Percentiles rank a stretch among this genome's conserved stretches.
phyloP scores from a whole-genome alignment of 805 yeast genomes.

The Saturnispora mendoncae region DNA sequence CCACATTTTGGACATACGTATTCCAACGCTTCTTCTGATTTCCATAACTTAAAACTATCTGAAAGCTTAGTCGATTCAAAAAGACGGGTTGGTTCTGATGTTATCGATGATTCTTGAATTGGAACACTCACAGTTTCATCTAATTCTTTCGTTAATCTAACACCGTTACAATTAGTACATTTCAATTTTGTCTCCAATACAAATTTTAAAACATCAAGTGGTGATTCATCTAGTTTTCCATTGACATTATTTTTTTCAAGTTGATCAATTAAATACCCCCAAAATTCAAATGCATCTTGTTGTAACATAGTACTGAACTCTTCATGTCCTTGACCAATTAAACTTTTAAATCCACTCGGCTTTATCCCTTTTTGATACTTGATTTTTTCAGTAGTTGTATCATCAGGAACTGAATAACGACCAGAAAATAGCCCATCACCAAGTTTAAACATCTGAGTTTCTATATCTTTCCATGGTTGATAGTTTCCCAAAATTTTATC shows the following conservation, averaged over 20 bases:
- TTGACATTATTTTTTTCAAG: constrained; percentile 41
- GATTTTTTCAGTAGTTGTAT: constrained; percentile 30
- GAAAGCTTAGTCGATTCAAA: constrained; percentile 43
- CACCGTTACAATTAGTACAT: constrained; percentile 49
- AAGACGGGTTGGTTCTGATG: constrained; percentile 31
- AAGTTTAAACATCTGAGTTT: constrained; percentile 69
- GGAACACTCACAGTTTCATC: constrained; percentile 60
- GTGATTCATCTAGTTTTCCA: constrained; percentile 27
- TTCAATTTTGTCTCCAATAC: constrained; percentile 54
- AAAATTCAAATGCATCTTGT: constrained; percentile 92
- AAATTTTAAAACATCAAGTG: constrained; percentile 56
- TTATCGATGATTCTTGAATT: constrained; percentile 35
- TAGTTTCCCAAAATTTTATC: constrained; percentile 26
- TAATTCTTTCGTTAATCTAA: constrained; percentile 45
- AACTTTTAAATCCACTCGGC: constrained; percentile 66
- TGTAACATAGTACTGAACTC: constrained; percentile 85
- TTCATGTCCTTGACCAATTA: constrained; percentile 67
- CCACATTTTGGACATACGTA: constrained; percentile 54
- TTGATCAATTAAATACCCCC: constrained; percentile 55
- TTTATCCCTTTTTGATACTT: constrained; percentile 68
- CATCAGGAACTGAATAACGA: constrained; percentile 56
- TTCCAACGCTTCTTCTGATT: constrained; percentile 48
- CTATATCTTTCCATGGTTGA: constrained; percentile 56
- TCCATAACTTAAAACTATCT: constrained; percentile 39
- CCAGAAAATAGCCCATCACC: constrained; percentile 76